These are phyloP conservation scores for Corylus avellana DNA, from an alignment of 306 rosid genomes.

Conservation along the genomic window DNA sequence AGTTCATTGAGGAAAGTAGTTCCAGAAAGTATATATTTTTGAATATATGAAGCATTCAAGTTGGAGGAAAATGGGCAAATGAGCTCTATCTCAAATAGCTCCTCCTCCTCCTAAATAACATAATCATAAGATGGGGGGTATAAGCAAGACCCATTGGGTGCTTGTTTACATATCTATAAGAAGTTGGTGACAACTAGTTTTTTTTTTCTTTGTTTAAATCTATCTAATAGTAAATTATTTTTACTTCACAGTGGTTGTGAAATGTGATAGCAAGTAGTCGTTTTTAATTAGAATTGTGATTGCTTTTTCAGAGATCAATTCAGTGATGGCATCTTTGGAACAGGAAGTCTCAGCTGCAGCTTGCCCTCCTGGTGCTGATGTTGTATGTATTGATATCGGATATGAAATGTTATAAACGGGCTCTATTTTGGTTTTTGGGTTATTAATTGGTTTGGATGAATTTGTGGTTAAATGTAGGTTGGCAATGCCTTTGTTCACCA, in stretches of 20 bases:
- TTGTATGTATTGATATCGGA: conserved; percentile 47
- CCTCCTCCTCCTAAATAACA: neutral
- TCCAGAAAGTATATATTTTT: neutral
- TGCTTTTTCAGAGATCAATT: conserved; percentile 27
- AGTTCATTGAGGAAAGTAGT: neutral
- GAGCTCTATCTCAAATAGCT: neutral
- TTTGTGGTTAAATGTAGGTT: conserved; percentile 47
- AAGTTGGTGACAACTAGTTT: too few species aligned
- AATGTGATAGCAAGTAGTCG: neutral
- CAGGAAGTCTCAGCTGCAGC: conserved; percentile 42
- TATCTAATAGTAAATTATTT: neutral
- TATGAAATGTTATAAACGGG: neutral
- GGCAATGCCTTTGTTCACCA: conserved; percentile 89
- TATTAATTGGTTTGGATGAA: conserved; percentile 20
- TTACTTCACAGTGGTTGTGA: neutral
- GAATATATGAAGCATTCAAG: neutral
- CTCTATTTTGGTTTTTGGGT: neutral
- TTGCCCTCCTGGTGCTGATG: conserved; percentile 52
- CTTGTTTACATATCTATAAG: too few species aligned
- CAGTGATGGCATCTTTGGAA: conserved; percentile 61
- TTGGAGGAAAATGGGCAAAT: neutral
- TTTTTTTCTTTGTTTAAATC: too few species aligned
- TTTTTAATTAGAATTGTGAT: conserved; percentile 24
- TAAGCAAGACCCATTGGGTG: neutral
- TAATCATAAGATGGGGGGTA: neutral